Percentiles rank a stretch among this genome's conserved stretches.
Conservation (phyloP, 2,329 filamentous ascomycete genomes). For the Penicillium sp. region DNA sequence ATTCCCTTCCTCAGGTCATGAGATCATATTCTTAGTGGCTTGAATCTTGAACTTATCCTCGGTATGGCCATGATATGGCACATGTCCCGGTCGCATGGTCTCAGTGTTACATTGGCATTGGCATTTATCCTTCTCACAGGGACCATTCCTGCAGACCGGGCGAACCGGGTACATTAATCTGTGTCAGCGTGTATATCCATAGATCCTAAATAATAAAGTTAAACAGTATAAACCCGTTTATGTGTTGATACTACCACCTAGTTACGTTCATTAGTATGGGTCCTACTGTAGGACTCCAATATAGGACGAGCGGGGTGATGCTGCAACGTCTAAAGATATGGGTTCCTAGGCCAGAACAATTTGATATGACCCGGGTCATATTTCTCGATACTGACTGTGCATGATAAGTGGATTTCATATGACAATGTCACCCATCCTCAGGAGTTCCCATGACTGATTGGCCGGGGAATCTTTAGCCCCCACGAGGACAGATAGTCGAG, state of each 20-base stretch:
- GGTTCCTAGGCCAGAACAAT: background rate
- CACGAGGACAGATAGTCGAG: background rate
- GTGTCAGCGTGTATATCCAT: background rate
- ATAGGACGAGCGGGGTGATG: background rate
- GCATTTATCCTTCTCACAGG: conserved; percentile 4
- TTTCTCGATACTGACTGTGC: background rate
- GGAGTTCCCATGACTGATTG: conserved; percentile 1
- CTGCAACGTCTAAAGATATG: background rate
- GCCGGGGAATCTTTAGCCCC: background rate
- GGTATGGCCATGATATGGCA: background rate
- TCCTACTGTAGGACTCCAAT: background rate
- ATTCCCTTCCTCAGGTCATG: background rate
- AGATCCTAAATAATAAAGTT: background rate
- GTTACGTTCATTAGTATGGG: background rate
- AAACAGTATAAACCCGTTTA: background rate
- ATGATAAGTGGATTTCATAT: background rate
- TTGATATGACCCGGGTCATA: conserved; percentile 12
- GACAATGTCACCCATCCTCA: conserved; percentile 17
- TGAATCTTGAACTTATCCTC: background rate
- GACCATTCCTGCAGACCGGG: conserved; percentile 17
- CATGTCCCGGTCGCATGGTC: conserved; percentile 21
- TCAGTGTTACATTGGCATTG: conserved; percentile 19
- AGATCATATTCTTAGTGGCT: background rate
- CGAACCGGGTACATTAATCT: background rate
- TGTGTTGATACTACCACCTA: background rate